Evolutionary conservation across 2,329 filamentous ascomycete genomes (phyloP).

Genomic region (Podosphaera aphanis): DNA sequence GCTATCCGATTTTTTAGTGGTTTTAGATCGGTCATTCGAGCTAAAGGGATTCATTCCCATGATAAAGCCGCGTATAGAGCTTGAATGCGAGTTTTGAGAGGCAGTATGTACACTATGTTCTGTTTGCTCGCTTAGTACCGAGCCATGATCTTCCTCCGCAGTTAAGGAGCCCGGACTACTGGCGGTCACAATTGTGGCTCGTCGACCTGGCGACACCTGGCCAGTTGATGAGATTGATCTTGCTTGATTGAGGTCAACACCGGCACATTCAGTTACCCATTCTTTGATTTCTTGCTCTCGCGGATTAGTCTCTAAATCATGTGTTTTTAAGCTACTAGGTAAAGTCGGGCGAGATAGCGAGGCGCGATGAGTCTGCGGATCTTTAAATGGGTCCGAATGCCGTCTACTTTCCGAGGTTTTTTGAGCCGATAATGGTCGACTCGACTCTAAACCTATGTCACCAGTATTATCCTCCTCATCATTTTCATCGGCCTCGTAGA

Average conservation of each 20-base stretch:
- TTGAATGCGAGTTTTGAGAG: constrained; percentile 12
- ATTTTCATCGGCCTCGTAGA: constrained; percentile 36
- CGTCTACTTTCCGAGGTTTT: constrained; percentile 3
- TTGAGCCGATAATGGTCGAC: constrained; percentile 5
- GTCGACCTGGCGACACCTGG: constrained; percentile 13
- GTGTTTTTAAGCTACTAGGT: constrained; percentile 4
- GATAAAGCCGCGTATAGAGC: constrained; percentile 13
- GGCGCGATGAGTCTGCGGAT: constrained; percentile 4
- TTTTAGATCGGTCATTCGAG: constrained; percentile 5
- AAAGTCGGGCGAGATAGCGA: background rate
- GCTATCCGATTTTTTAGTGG: background rate
- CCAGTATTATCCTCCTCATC: constrained; percentile 5
- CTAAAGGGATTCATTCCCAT: constrained; percentile 12
- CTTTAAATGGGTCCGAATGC: constrained; percentile 13
- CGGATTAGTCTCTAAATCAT: constrained; percentile 10
- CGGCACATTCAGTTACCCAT: constrained; percentile 18
- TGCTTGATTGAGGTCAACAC: constrained; percentile 14
- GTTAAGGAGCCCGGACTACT: constrained; percentile 9
- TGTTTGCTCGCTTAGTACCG: constrained; percentile 15
- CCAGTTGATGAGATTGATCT: constrained; percentile 12
- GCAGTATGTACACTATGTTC: constrained; percentile 14
- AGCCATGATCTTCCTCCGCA: constrained; percentile 14
- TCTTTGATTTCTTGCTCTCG: constrained; percentile 16
- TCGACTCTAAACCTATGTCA: constrained; percentile 7
- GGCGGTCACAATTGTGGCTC: constrained; percentile 12